Evolutionary conservation across 1,284 basidiomycete genomes (phyloP).

Genomic region (Rugosomyces carneus): DNA sequence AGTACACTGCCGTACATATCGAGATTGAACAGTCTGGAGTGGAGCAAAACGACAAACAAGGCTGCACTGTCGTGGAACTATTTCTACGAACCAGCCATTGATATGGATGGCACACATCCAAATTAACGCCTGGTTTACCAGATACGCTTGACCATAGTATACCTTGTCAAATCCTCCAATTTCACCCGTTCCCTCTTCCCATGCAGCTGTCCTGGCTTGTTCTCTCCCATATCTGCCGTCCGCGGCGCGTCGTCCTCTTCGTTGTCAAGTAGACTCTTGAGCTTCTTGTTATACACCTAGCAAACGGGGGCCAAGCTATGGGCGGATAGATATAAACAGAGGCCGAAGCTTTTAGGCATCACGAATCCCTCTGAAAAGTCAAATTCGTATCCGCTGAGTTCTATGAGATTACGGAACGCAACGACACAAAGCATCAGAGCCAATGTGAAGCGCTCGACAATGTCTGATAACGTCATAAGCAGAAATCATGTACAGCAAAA

Average conservation of each 20-base stretch:
- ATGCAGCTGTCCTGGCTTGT: conserved; percentile 26
- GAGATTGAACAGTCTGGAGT: too few relatives aligned
- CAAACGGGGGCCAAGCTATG: neutral
- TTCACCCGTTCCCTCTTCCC: conserved; percentile 62
- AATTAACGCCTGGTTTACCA: conserved; percentile 52
- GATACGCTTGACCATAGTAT: conserved; percentile 92
- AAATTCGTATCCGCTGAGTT: conserved; percentile 87
- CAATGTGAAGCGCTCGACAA: conserved; percentile 96
- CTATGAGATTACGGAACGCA: conserved; percentile 92
- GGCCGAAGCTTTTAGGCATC: conserved; percentile 83
- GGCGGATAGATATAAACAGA: neutral
- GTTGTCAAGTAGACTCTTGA: conserved; percentile 67
- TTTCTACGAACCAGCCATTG: too few relatives aligned
- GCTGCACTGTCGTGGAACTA: too few relatives aligned
- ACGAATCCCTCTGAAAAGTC: conserved; percentile 64
- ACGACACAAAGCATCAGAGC: conserved; percentile 89
- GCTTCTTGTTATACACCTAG: conserved; percentile 75
- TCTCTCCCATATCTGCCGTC: conserved; percentile 69
- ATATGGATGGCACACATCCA: too few relatives aligned
- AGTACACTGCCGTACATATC: too few relatives aligned
- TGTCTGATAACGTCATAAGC: conserved; percentile 52
- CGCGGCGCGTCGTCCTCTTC: conserved; percentile 61
- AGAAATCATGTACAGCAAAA: neutral
- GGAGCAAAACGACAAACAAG: too few relatives aligned
- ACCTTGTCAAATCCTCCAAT: conserved; percentile 83